Conservation (phyloP, 768 basidiomycete genomes). For the Tricholoma saponaceum region DNA sequence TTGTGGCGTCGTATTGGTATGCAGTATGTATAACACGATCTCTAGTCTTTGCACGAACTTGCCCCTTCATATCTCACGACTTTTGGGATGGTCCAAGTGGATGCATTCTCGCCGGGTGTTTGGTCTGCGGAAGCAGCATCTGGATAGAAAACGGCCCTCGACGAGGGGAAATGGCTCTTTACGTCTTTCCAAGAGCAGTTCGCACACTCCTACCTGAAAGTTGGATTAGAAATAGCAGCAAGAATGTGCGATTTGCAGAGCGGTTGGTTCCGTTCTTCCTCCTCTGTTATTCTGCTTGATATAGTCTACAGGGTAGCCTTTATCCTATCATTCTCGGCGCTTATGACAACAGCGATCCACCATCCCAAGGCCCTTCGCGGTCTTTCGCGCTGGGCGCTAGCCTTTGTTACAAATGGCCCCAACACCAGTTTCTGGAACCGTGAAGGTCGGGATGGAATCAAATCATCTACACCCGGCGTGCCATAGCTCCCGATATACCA, state of each 20-base stretch:
- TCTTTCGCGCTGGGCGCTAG: constrained; percentile 66
- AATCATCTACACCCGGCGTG: neutral
- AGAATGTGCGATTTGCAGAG: constrained; percentile 43
- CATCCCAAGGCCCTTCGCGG: constrained; percentile 66
- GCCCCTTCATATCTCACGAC: constrained; percentile 69
- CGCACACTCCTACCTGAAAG: constrained; percentile 55
- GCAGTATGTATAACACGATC: constrained; percentile 69
- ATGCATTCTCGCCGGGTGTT: constrained; percentile 58
- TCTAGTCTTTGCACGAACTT: constrained; percentile 53
- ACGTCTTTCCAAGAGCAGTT: constrained; percentile 70
- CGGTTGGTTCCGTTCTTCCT: constrained; percentile 36
- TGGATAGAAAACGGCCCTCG: constrained; percentile 72
- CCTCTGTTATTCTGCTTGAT: neutral
- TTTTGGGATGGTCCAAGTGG: constrained; percentile 79
- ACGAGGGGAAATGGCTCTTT: constrained; percentile 76
- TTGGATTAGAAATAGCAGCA: constrained; percentile 44
- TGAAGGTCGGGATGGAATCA: constrained; percentile 22
- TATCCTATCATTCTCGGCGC: constrained; percentile 56
- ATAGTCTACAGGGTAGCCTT: constrained; percentile 47
- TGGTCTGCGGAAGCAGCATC: constrained; percentile 72
- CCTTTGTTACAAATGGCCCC: constrained; percentile 62
- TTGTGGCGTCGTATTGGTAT: constrained; percentile 69
- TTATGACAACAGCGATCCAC: constrained; percentile 62
- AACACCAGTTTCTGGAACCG: constrained; percentile 52
- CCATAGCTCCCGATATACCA: constrained; percentile 1